Conservation (phyloP, 495 filamentous ascomycete species). For the Thozetella sp. region DNA sequence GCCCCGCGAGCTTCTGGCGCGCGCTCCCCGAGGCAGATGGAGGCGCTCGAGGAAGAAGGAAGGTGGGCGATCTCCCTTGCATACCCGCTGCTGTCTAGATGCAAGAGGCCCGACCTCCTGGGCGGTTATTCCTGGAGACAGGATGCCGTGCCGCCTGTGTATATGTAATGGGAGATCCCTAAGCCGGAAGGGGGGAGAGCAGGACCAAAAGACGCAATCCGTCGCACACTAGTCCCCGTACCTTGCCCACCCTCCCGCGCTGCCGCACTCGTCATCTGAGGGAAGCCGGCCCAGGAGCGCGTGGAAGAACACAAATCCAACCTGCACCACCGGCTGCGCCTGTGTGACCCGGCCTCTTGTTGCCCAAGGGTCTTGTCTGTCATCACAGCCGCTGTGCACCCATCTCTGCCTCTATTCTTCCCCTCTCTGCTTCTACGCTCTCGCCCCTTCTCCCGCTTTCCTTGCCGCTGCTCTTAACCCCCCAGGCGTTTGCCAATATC, state of each 20-base stretch:
- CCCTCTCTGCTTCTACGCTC: not conserved
- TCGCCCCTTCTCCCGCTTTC: not conserved
- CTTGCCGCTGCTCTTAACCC: no score
- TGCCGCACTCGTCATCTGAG: no score
- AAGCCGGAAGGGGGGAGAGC: no score
- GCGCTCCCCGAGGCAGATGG: conserved; percentile 1
- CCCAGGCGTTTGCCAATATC: no score
- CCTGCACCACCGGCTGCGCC: not conserved
- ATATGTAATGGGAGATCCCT: not conserved
- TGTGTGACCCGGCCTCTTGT: not conserved
- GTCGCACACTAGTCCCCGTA: no score
- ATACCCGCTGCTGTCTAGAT: not conserved
- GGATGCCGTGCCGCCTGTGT: not conserved
- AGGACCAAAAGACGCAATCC: no score
- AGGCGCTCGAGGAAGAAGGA: not conserved
- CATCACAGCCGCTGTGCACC: not conserved
- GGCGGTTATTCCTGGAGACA: not conserved
- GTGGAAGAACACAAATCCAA: not conserved
- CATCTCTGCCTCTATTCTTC: not conserved
- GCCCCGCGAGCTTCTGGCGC: not conserved
- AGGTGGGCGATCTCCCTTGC: not conserved
- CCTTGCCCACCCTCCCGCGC: no score
- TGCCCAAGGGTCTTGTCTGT: not conserved
- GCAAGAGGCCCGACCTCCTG: not conserved
- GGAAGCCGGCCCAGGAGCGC: no score